Conservation (phyloP, 2,329 filamentous ascomycete genomes). For the Stagonosporopsis vannaccii region DNA sequence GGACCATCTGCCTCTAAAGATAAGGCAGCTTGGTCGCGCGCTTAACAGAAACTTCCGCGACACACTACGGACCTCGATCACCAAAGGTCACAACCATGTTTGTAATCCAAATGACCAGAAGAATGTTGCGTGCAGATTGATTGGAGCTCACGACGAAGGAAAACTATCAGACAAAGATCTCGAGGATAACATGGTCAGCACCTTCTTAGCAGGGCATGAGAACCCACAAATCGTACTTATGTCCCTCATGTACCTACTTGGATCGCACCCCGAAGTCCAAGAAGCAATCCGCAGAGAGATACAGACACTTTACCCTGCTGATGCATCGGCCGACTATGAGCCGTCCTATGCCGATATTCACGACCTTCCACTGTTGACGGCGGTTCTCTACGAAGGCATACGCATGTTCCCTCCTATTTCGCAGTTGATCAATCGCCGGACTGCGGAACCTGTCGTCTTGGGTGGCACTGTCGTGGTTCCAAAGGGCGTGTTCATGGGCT, state of each 20-base stretch:
- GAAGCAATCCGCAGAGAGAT: conserved; percentile 31
- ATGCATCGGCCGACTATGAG: conserved; percentile 25
- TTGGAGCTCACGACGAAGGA: conserved; percentile 33
- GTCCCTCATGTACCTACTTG: conserved; percentile 37
- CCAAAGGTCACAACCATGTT: conserved; percentile 33
- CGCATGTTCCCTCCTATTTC: conserved; percentile 60
- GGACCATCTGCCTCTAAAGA: conserved; percentile 30
- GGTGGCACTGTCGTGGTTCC: conserved; percentile 32
- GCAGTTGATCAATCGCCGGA: conserved; percentile 57
- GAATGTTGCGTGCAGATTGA: conserved; percentile 31
- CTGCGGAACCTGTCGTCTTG: conserved; percentile 38
- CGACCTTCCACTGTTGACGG: conserved; percentile 53
- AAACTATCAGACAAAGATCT: conserved; percentile 34
- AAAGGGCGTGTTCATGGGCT: conserved; percentile 35
- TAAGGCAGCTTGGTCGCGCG: conserved; percentile 27
- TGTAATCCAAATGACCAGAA: conserved; percentile 30
- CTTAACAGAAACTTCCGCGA: conserved; percentile 31
- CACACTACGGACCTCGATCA: conserved; percentile 29
- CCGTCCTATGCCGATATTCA: conserved; percentile 36
- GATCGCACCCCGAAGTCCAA: conserved; percentile 28
- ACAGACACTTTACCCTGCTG: conserved; percentile 19
- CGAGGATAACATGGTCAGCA: conserved; percentile 37
- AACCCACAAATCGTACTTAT: conserved; percentile 37
- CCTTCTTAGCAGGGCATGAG: conserved; percentile 39
- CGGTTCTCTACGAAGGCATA: conserved; percentile 57